phyloP scores from a whole-genome alignment of 2,329 filamentous ascomycete genomes.

The Alternaria arbusti region DNA sequence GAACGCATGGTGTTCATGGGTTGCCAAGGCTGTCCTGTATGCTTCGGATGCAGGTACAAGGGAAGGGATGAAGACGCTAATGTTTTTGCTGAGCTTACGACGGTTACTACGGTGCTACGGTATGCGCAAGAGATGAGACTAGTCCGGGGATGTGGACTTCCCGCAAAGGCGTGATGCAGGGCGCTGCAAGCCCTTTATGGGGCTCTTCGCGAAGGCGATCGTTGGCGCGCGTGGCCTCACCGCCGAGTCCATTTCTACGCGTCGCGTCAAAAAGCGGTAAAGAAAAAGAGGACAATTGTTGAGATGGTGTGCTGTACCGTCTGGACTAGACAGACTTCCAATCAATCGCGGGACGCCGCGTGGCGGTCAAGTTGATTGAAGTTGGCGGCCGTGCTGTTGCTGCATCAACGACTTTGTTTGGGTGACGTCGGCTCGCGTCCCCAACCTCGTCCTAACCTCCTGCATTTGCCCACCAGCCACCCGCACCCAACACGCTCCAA shows the following conservation, averaged over 20 bases:
- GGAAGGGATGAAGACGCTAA: background rate
- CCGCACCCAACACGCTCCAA: constrained; percentile 9
- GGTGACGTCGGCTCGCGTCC: constrained; percentile 17
- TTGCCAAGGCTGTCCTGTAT: background rate
- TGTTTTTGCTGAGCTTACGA: background rate
- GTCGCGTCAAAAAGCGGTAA: background rate
- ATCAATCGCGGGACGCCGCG: constrained; percentile 10
- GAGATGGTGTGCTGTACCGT: background rate
- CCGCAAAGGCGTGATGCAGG: background rate
- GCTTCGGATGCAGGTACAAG: background rate
- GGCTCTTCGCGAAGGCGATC: background rate
- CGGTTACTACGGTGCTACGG: background rate
- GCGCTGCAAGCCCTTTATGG: background rate
- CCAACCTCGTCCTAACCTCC: constrained; percentile 24
- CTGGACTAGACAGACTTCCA: background rate
- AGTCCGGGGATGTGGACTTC: background rate
- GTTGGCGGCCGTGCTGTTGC: constrained; percentile 11
- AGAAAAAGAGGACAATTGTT: background rate
- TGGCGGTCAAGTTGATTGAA: constrained; percentile 2
- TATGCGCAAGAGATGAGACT: background rate
- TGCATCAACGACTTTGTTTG: constrained; percentile 27
- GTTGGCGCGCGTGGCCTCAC: background rate
- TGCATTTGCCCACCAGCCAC: constrained; percentile 16
- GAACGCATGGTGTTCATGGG: background rate
- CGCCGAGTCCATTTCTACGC: background rate